These are phyloP conservation scores for Cladosporium sp. DNA, from an alignment of 2,329 filamentous ascomycete species.

Conservation along the genomic window DNA sequence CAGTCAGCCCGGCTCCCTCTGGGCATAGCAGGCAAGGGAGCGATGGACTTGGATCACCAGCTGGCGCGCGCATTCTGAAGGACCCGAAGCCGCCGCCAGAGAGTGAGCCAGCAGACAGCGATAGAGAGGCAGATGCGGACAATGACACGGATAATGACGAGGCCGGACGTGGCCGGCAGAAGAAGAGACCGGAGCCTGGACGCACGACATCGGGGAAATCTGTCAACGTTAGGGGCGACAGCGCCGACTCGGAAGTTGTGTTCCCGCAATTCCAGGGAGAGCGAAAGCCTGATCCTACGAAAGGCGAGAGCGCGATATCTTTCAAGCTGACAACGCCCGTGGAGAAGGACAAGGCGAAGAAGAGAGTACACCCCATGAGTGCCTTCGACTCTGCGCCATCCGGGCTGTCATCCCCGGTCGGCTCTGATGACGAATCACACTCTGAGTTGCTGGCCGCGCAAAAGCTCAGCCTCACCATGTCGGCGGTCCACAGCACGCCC, in stretches of 20 bases:
- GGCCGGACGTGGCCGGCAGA: slow-evolving; percentile 24
- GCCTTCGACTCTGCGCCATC: slow-evolving; percentile 70
- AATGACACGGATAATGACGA: slow-evolving; percentile 28
- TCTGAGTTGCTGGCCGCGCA: slow-evolving; percentile 84
- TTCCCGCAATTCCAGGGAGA: slow-evolving; percentile 11
- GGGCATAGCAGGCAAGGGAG: slow-evolving; percentile 19
- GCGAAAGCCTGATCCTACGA: slow-evolving; percentile 29
- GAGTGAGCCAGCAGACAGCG: slow-evolving; percentile 14
- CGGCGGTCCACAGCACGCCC: slow-evolving; percentile 68
- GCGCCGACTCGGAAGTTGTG: slow-evolving; percentile 26
- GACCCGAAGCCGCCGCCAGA: slow-evolving; percentile 17
- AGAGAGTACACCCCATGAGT: slow-evolving; percentile 64
- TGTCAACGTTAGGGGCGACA: slow-evolving; percentile 24
- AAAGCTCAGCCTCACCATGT: slow-evolving; percentile 73
- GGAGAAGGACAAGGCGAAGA: slow-evolving; percentile 31
- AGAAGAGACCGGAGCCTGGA: slow-evolving; percentile 30
- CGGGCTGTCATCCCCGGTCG: slow-evolving; percentile 55
- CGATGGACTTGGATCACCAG: slow-evolving; percentile 17
- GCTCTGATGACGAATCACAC: slow-evolving; percentile 77
- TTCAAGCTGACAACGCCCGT: slow-evolving; percentile 23
- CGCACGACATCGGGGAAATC: slow-evolving; percentile 29
- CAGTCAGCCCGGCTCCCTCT: slow-evolving; percentile 22
- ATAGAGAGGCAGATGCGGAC: slow-evolving; percentile 16
- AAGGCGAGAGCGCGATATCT: slow-evolving; percentile 27
- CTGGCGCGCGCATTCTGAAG: slow-evolving; percentile 21